Base-by-base conservation (phyloP, 257 asterid species). In the Mitragyna speciosa region DNA sequence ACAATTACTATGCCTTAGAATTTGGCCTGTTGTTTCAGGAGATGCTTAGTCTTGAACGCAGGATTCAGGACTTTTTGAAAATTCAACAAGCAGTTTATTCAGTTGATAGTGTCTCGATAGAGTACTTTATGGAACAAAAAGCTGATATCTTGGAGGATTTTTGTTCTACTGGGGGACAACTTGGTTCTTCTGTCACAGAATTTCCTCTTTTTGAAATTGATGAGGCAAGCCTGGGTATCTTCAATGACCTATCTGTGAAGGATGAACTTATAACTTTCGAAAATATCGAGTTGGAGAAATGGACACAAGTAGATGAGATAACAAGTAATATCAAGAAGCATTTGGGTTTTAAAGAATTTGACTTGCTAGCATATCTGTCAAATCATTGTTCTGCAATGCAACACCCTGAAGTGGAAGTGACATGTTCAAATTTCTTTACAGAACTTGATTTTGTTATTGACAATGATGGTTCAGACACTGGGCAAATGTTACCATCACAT, bases 151-250 rank as follows among this genome's bases (percentile, higher is more conserved):
- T 84, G 79, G 95, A 91, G 87, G 92, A 89, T 84, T 84, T 83
- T 86, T 88, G 83, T 84, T 83, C 82, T 59, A 76, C 80, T 83
- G 81, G 78, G 82, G 94, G 88, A 73, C 80, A 84, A 77, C 75
- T 30, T 77, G 78, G 61, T 76, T 76, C 87, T 83, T 73, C 79
- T 73, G 70, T 48, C 45, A 68, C 67, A 66, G 47, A 73, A 52
- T 93, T 84, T 80, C 86, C 90, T 82, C 98, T 51, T 51, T 51
- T 51, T 4, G 94, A 87, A 87, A 14, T 92, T 78, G 88, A 89
- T 52, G 89, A 85, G 85, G 91, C 89, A 77, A 77, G 88, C 83
- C 82, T 89, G 82, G 88, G 83, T 73, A 81, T 88, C 77, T 81
- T 72, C 72, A 89, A 77, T 54, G 86, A 82, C 76, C 78, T 56